Percentiles rank a stretch among this genome's conserved stretches.
phyloP scores from a whole-genome alignment of 1,284 basidiomycete genomes.

The Ganoderma leucocontextum region DNA sequence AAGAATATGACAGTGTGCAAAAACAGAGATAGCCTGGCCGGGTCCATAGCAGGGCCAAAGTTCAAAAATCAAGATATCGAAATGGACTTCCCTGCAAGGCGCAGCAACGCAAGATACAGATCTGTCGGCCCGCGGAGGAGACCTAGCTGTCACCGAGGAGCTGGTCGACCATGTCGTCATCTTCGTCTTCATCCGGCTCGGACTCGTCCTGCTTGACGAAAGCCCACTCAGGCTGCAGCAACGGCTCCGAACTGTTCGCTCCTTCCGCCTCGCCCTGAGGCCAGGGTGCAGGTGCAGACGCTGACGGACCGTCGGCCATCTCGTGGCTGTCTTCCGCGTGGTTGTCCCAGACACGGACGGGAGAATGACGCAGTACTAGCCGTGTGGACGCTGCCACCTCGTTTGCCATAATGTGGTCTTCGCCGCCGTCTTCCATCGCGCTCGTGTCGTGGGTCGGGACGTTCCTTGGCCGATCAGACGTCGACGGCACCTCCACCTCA shows the following conservation, averaged over 20 bases:
- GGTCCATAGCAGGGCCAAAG: too few species aligned
- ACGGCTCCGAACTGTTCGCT: background rate
- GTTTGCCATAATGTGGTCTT: background rate
- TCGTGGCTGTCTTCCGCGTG: background rate
- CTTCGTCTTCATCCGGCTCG: background rate
- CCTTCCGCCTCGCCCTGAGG: background rate
- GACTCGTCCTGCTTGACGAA: background rate
- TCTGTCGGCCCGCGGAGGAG: too few species aligned
- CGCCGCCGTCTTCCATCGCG: background rate
- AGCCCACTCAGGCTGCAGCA: background rate
- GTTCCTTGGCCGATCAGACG: background rate
- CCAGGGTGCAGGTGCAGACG: background rate
- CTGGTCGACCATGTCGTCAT: slow-evolving; percentile 4
- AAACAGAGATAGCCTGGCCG: too few species aligned
- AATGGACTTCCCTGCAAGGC: too few species aligned
- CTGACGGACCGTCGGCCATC: background rate
- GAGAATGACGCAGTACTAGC: background rate
- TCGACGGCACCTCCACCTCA: background rate
- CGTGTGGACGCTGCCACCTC: background rate
- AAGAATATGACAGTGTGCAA: too few species aligned
- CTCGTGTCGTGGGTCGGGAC: background rate
- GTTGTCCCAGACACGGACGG: background rate
- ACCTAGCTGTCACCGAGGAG: background rate
- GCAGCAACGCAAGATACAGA: too few species aligned
- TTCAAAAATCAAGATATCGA: too few species aligned